Evolutionary conservation across 805 yeast genomes (phyloP), one percentile per base, ranked within the genome.

Genomic region (Saccharomycopsis oosterbeekiorum): DNA sequence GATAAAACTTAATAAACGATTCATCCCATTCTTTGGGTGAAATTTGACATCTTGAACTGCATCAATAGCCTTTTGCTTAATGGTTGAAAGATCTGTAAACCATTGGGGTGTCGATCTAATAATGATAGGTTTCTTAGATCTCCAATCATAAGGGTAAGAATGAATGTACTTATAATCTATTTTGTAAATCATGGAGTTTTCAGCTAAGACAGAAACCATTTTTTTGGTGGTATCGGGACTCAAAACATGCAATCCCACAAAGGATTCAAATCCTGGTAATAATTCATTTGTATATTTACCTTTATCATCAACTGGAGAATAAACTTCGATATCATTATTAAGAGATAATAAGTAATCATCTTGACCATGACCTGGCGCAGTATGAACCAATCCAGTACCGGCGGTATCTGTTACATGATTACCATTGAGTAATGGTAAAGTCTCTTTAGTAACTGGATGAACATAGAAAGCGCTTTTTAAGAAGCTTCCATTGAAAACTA

Each of bases 351-450:
- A 68, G 70, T 89, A 92, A 75, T 94, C 99, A 66, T 94, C 99
- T 68, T 84, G 82, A 68, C 99, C 99, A 71, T 94, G 99, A 0
- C 97, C 98, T 1, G 99, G 98, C 0, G 99, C 98, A 21, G 90
- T 88, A 70, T 94, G 99, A 0, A 94, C 99, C 14, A 94, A 74
- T 1, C 99, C 99, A 0, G 99, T 89, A 71, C 99, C 99, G 0
- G 94, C 84, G 0, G 80, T 66, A 61, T 81, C 81, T 0, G 89
- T 83, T 12, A 96, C 98, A 71, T 92, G 96, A 59, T 80, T 82
- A 4, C 94, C 97, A 61, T 83, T 85, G 2, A 93, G 64, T 2
- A 93, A 73, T 0, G 96, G 96, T 14, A 42, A 41, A 19, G 66
- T 69, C 2, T 60, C 64, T 1, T 62, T 65, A 0, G 63, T 47